A percentile compares a stretch with the other conserved stretches of the same genome.
These are phyloP conservation scores for Cladosporium colombiae DNA, from an alignment of 2,329 filamentous ascomycete genomes.

Conservation along the genomic window DNA sequence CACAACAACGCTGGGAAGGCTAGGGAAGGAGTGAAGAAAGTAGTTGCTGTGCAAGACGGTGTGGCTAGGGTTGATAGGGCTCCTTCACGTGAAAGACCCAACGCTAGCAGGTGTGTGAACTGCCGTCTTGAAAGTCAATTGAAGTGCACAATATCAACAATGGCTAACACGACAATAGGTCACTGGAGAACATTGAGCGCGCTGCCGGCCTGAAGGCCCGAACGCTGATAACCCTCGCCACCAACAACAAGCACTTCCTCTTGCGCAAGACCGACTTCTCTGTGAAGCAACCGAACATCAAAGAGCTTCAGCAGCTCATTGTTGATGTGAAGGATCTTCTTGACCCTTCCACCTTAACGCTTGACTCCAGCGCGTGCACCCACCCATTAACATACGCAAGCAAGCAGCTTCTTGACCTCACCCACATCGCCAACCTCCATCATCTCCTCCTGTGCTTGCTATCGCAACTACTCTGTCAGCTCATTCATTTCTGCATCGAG, in stretches of 20 bases:
- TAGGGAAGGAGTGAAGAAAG: conserved; percentile 4
- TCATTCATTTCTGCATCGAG: conserved; percentile 24
- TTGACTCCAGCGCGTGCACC: background rate
- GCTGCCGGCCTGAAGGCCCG: conserved; percentile 23
- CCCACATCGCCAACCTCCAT: conserved; percentile 44
- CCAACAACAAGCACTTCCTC: conserved; percentile 39
- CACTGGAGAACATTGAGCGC: conserved; percentile 19
- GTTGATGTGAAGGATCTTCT: conserved; percentile 38
- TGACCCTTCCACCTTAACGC: conserved; percentile 31
- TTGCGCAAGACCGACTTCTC: conserved; percentile 35
- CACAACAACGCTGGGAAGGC: background rate
- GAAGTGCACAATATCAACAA: background rate
- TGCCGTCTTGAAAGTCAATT: background rate
- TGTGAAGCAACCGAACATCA: conserved; percentile 35
- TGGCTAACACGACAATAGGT: conserved; percentile 19
- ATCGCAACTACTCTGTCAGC: conserved; percentile 34
- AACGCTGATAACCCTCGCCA: conserved; percentile 36
- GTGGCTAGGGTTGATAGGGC: background rate
- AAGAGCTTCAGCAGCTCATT: conserved; percentile 34
- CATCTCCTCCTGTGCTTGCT: conserved; percentile 44
- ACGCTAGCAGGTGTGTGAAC: conserved; percentile 1
- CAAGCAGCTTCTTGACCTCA: conserved; percentile 35
- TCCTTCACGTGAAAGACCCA: background rate
- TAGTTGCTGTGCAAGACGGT: background rate
- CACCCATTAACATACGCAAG: conserved; percentile 26